Conservation (phyloP, 208 protist genomes). For the Trypanosoma congolense region DNA sequence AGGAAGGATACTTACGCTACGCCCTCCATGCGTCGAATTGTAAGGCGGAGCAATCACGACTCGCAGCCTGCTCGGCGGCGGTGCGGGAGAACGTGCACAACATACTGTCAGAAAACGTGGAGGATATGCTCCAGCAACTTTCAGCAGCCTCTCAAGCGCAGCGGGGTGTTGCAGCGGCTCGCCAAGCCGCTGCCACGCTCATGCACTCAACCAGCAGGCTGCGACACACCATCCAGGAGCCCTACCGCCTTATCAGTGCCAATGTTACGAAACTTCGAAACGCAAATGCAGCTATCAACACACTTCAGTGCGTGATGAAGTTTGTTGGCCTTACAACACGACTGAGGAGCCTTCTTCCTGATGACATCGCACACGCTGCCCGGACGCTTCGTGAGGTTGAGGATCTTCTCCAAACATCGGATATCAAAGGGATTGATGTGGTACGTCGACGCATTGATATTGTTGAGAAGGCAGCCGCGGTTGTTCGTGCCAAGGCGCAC, state of each 20-base stretch:
- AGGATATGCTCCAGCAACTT: conserved; percentile 60
- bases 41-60: conserved; percentile 43
- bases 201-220: conserved; percentile 46
- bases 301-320: conserved; percentile 45
- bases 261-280: conserved; percentile 58
- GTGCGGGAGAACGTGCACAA: conserved; percentile 42
- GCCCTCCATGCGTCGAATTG: conserved; percentile 43
- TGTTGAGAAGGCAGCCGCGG: conserved; percentile 42
- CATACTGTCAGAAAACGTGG: conserved; percentile 50
- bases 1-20: conserved; percentile 73
- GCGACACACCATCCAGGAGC: conserved; percentile 62
- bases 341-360: conserved; percentile 28
- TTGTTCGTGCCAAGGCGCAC: conserved; percentile 41
- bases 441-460: conserved; percentile 46
- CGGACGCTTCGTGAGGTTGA: conserved; percentile 64
- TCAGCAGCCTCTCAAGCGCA: conserved; percentile 49
- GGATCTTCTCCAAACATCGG: conserved; percentile 31
- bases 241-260: conserved; percentile 43
- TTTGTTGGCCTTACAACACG: conserved; percentile 46
- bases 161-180: conserved; percentile 39
- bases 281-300: conserved; percentile 39
- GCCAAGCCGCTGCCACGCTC: conserved; percentile 47
- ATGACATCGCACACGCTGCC: conserved; percentile 50
- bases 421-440: conserved; percentile 48
- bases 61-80: conserved; percentile 41